Percentiles rank a stretch among this genome's conserved stretches.
These are phyloP conservation scores for Fusarium cyanostomum DNA, from an alignment of 2,329 filamentous ascomycete species.

Conservation along the genomic window DNA sequence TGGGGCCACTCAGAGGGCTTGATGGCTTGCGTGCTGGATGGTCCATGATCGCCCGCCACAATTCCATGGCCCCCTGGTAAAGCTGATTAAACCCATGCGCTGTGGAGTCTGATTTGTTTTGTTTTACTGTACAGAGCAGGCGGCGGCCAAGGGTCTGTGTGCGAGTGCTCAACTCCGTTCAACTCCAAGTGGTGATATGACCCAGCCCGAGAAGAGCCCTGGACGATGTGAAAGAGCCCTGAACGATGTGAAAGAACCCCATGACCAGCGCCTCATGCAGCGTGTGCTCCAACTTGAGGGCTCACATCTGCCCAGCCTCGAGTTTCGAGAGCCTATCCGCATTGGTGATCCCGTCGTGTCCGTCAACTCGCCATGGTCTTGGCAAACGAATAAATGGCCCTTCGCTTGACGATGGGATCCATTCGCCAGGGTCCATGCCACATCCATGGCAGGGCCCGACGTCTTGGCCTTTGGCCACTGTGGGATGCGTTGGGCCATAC, in stretches of 20 bases:
- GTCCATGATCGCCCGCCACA: slow-evolving; percentile 38
- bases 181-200: slow-evolving; percentile 6
- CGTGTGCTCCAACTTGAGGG: slow-evolving; percentile 8
- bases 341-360: neutral
- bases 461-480: slow-evolving; percentile 15
- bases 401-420: neutral
- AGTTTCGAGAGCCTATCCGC: slow-evolving; percentile 4
- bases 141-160: slow-evolving; percentile 17
- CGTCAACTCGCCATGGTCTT: slow-evolving; percentile 9
- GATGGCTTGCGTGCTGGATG: slow-evolving; percentile 24
- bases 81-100: slow-evolving; percentile 26
- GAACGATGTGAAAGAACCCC: slow-evolving; percentile 17
- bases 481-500: slow-evolving; percentile 28
- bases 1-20: slow-evolving; percentile 23
- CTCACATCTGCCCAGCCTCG: slow-evolving; percentile 8
- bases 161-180: neutral
- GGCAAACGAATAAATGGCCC: slow-evolving; percentile 2
- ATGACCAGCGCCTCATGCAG: slow-evolving; percentile 14
- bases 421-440: slow-evolving; percentile 5
- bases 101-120: slow-evolving; percentile 21
- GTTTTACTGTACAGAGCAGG: slow-evolving; percentile 29
- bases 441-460: neutral
- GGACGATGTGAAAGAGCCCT: neutral
- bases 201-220: slow-evolving; percentile 11
- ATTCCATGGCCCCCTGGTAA: slow-evolving; percentile 32